Evolutionary conservation across 768 basidiomycete genomes (phyloP).

Genomic region (Pholiota microspora): DNA sequence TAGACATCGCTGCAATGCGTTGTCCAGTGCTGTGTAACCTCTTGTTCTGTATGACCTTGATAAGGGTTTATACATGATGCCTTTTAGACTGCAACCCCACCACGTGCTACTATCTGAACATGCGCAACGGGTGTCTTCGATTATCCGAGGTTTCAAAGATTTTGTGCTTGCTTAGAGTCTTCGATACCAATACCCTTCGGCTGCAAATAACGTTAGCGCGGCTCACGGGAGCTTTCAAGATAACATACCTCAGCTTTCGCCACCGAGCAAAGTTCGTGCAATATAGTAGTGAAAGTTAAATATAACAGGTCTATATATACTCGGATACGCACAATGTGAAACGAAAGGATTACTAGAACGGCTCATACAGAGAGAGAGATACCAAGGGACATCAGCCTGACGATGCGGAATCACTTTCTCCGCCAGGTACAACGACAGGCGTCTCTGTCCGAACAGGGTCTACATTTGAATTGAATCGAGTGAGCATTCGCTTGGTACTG

Average conservation of each 20-base stretch:
- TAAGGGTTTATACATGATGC: conserved; percentile 10
- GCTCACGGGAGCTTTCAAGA: conserved; percentile 9
- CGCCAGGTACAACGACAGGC: conserved; percentile 46
- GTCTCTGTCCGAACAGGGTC: conserved; percentile 62
- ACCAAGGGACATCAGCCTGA: conserved; percentile 34
- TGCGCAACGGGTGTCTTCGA: conserved; percentile 11
- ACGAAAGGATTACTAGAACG: conserved; percentile 22
- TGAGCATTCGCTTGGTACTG: conserved; percentile 9
- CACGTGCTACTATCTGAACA: conserved; percentile 19
- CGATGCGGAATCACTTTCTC: conserved; percentile 63
- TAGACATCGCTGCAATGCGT: neutral
- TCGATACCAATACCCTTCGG: conserved; percentile 12
- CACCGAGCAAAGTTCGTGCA: conserved; percentile 10
- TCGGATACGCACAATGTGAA: conserved; percentile 29
- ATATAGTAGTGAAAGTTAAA: conserved; percentile 21
- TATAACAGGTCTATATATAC: conserved; percentile 36
- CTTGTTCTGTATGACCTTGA: conserved; percentile 10
- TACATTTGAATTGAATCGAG: conserved; percentile 27
- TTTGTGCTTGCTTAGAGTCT: neutral
- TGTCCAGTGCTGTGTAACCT: conserved; percentile 5
- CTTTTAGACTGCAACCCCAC: conserved; percentile 13
- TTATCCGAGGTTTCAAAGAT: conserved; percentile 18
- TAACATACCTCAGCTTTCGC: conserved; percentile 17
- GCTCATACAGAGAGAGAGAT: conserved; percentile 2
- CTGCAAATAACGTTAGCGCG: conserved; percentile 15